Conservation (phyloP, 129 eudicot species). For the Pittosporum tobira region DNA sequence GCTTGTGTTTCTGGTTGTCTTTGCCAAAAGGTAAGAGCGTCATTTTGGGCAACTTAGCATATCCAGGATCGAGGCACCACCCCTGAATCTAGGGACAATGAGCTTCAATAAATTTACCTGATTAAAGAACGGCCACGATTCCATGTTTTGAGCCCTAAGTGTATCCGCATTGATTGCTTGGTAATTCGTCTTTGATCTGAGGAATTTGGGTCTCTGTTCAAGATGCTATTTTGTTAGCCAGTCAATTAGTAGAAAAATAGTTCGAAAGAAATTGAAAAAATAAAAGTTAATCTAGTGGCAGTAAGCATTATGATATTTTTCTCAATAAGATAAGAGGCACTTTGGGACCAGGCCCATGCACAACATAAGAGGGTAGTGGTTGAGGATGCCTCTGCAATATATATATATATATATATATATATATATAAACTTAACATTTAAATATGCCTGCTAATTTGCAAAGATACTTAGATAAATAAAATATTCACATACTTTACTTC, state of each 20-base stretch:
- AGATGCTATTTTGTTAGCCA: background rate
- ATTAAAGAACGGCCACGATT: conserved; percentile 78
- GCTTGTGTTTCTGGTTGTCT: too few species aligned
- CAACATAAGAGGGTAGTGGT: too few species aligned
- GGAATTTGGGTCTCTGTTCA: conserved; percentile 69
- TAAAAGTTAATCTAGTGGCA: too few species aligned
- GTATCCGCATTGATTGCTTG: conserved; percentile 79
- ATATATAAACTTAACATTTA: background rate
- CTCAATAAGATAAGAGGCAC: too few species aligned
- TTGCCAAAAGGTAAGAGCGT: too few species aligned
- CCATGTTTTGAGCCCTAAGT: conserved; percentile 90
- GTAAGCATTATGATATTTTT: too few species aligned
- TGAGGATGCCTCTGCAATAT: too few species aligned
- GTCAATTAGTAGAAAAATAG: background rate
- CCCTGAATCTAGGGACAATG: background rate
- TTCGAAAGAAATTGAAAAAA: background rate
- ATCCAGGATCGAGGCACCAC: background rate
- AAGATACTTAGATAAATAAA: too few species aligned
- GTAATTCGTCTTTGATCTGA: conserved; percentile 60
- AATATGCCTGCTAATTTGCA: too few species aligned
- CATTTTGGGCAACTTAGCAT: background rate
- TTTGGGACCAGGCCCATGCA: too few species aligned
- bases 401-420: too few species aligned
- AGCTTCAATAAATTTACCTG: conserved; percentile 35
- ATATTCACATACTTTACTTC: too few species aligned